phyloP scores from a whole-genome alignment of 2,329 filamentous ascomycete genomes.

The Bipolaris gigantea region DNA sequence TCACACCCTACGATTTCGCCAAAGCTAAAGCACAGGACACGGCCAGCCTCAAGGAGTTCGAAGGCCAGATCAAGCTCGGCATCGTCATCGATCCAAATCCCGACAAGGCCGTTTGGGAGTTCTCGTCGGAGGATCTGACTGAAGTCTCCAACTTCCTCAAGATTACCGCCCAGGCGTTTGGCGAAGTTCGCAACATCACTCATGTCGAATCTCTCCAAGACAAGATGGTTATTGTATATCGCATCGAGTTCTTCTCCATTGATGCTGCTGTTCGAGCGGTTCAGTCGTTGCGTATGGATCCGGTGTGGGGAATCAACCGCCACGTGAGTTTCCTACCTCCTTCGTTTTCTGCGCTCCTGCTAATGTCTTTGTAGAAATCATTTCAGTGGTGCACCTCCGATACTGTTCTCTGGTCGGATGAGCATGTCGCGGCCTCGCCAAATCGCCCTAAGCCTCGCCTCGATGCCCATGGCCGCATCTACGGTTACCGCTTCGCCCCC shows the following conservation, averaged over 20 bases:
- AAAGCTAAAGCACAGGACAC: conserved; percentile 32
- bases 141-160: conserved; percentile 18
- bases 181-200: conserved; percentile 21
- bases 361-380: conserved; percentile 25
- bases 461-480: conserved; percentile 27
- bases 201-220: conserved; percentile 22
- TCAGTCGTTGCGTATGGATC: conserved; percentile 17
- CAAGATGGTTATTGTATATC: conserved; percentile 27
- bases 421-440: conserved; percentile 24
- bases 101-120: conserved; percentile 13
- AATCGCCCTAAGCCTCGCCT: conserved; percentile 24
- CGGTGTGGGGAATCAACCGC: conserved; percentile 15
- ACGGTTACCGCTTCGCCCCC: conserved; percentile 19
- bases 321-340: conserved; percentile 16
- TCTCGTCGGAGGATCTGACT: conserved; percentile 20
- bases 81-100: conserved; percentile 24
- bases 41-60: conserved; percentile 29
- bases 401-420: conserved; percentile 22
- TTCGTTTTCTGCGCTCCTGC: conserved; percentile 1
- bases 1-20: conserved; percentile 29
- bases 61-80: conserved; percentile 36
- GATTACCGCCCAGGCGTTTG: conserved; percentile 21
- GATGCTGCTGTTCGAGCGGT: conserved; percentile 33
- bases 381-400: conserved; percentile 26
- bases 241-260: conserved; percentile 38